Conservation (phyloP, 495 filamentous ascomycete genomes). For the Xylaria longipes region DNA sequence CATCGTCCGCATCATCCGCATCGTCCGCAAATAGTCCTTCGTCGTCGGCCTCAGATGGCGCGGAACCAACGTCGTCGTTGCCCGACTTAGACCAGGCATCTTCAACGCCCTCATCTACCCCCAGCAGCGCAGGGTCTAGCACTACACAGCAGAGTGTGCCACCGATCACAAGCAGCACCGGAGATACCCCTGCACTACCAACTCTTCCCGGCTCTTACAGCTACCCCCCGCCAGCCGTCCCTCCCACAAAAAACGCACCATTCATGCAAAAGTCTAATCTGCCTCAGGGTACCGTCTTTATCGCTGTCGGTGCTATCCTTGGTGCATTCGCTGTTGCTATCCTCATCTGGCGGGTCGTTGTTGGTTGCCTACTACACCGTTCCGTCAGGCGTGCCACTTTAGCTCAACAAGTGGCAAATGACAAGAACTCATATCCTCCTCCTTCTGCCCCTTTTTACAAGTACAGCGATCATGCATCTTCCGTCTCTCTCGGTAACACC, state of each 20-base stretch:
- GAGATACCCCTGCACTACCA: constrained; percentile 49
- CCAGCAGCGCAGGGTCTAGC: constrained; percentile 26
- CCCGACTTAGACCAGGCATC: constrained; percentile 26
- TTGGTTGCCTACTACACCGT: constrained; percentile 91
- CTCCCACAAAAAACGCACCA: constrained; percentile 82
- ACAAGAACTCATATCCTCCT: constrained; percentile 62
- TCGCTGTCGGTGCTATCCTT: constrained; percentile 86
- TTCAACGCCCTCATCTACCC: constrained; percentile 21
- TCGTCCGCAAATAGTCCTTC: constrained; percentile 28
- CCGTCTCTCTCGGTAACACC: constrained; percentile 65
- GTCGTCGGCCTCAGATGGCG: constrained; percentile 8
- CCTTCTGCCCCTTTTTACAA: constrained; percentile 63
- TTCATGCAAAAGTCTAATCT: constrained; percentile 94
- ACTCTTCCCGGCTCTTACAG: constrained; percentile 53
- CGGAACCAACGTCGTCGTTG: constrained; percentile 15
- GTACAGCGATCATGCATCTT: constrained; percentile 62
- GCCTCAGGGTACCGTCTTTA: constrained; percentile 96
- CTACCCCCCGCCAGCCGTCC: constrained; percentile 71
- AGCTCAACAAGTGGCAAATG: constrained; percentile 69
- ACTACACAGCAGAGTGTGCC: constrained; percentile 37
- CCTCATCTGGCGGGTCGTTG: constrained; percentile 84
- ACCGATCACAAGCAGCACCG: constrained; percentile 33
- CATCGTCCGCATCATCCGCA: constrained; percentile 31
- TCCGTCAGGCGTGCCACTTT: constrained; percentile 82
- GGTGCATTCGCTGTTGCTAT: constrained; percentile 81